Conservation (phyloP, 164 flowering plant species). For the Vitis rotundifolia region DNA sequence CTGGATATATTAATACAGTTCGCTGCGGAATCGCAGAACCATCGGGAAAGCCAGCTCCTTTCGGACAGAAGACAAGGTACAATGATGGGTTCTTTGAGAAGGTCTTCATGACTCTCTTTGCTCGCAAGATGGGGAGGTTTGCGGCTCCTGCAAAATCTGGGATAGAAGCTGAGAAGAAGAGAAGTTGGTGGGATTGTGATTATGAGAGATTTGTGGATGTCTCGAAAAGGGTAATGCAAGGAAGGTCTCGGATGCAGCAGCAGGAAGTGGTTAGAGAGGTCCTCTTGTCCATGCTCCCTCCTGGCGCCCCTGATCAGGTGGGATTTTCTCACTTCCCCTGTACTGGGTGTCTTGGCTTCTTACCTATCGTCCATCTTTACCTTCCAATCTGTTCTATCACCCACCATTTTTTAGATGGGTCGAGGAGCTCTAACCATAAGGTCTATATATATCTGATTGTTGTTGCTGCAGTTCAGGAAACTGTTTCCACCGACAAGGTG, state of each 20-base stretch:
- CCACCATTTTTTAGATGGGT: too few relatives aligned
- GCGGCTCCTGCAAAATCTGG: slow-evolving; percentile 24
- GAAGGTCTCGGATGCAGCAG: slow-evolving; percentile 71
- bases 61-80: slow-evolving; percentile 88
- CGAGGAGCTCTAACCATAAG: too few relatives aligned
- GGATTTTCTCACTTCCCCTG: background rate
- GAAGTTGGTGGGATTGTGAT: slow-evolving; percentile 53
- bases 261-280: slow-evolving; percentile 88
- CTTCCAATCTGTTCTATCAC: too few relatives aligned
- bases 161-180: slow-evolving; percentile 15
- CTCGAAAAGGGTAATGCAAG: slow-evolving; percentile 81
- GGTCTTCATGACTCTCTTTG: slow-evolving; percentile 86
- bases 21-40: slow-evolving; percentile 84
- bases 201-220: slow-evolving; percentile 91
- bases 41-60: slow-evolving; percentile 83
- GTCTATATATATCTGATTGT: background rate
- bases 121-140: slow-evolving; percentile 87
- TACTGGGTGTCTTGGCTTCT: background rate
- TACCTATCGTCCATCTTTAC: background rate
- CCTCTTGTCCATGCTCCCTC: slow-evolving; percentile 94
- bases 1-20: background rate
- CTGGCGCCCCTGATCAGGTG: slow-evolving; percentile 96
- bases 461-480: slow-evolving; percentile 72
- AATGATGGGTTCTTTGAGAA: slow-evolving; percentile 81
- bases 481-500: slow-evolving; percentile 94